phyloP scores from a whole-genome alignment of 148 eudicot species.

The Dianthus caryophyllus region DNA sequence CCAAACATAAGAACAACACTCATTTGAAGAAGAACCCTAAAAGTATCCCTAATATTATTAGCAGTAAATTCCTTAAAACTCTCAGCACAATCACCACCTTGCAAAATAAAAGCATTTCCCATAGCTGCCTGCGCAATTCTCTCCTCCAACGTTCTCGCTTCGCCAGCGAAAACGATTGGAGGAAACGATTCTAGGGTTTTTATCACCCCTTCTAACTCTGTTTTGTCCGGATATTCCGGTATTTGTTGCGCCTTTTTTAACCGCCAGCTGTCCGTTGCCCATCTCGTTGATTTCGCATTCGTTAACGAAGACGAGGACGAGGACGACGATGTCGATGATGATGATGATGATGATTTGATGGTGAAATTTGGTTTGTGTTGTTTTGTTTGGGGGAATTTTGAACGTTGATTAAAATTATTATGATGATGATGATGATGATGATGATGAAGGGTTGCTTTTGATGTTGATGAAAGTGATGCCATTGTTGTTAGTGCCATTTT shows the following conservation, averaged over 20 bases:
- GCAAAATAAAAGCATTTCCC: constrained; percentile 57
- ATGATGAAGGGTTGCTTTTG: background rate
- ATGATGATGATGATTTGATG: constrained; percentile 7
- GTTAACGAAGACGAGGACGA: constrained; percentile 14
- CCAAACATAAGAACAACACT: constrained; percentile 77
- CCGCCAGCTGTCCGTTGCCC: constrained; percentile 56
- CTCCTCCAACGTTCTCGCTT: constrained; percentile 60
- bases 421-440: background rate
- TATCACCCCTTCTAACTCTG: constrained; percentile 41
- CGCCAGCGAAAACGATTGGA: constrained; percentile 68
- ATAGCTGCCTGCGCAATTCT: constrained; percentile 57
- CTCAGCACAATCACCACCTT: constrained; percentile 85
- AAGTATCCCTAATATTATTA: constrained; percentile 68
- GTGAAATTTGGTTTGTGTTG: constrained; percentile 27
- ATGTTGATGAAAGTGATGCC: constrained; percentile 2
- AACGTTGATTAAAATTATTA: no score
- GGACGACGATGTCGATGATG: constrained; percentile 18
- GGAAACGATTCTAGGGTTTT: constrained; percentile 55
- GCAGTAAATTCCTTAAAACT: constrained; percentile 72
- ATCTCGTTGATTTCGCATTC: constrained; percentile 16
- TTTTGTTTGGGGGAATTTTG: constrained; percentile 12
- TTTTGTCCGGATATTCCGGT: constrained; percentile 52
- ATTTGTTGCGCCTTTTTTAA: constrained; percentile 47
- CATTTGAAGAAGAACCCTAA: constrained; percentile 69
- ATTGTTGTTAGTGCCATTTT: background rate